Evolutionary conservation across 2,329 filamentous ascomycete species (phyloP), one percentile per base, ranked within the genome.

Genomic region (Cladophialophora yegresii): DNA sequence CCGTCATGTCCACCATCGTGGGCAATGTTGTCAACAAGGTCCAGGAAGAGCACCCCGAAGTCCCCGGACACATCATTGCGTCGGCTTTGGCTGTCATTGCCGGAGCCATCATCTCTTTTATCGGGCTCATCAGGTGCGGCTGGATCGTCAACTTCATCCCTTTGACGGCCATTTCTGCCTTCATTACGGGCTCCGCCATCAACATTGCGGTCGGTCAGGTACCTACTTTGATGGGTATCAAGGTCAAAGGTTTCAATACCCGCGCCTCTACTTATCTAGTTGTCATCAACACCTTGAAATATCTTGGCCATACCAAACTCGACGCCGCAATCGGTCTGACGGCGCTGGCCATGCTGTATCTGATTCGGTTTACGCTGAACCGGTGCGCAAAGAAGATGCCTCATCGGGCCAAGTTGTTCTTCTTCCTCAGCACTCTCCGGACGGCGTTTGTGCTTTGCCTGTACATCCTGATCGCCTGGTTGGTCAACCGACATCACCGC

Each of bases 121-220:
- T 98, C 66, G 95, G 93, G 3, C 79, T 97, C 2, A 79, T 91
- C 50, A 87, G 93, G 54, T 84, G 88, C 43, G 93, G 95, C 5
- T 96, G 92, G 87, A 88, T 98, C 57, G 92, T 97, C 54, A 92
- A 98, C 70, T 85, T 97, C 72, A 97, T 98, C 72, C 91, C 95
- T 1, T 85, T 97, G 62, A 88, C 92, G 1, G 91, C 93, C 0
- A 91, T 98, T 60, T 93, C 91, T 0, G 92, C 95, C 2, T 98
- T 96, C 81, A 97, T 98, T 90, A 98, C 95, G 0, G 93, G 93
- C 2, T 96, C 93, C 4, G 92, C 93, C 60, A 84, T 99, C 76
- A 96, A 86, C 72, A 98, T 99, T 73, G 87, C 86, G 16, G 84
- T 87, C 26, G 93, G 95, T 36, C 95, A 99, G 76, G 83, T 97